Base-by-base conservation (phyloP, 495 filamentous ascomycete genomes). In the Penicilliopsis zonata region DNA sequence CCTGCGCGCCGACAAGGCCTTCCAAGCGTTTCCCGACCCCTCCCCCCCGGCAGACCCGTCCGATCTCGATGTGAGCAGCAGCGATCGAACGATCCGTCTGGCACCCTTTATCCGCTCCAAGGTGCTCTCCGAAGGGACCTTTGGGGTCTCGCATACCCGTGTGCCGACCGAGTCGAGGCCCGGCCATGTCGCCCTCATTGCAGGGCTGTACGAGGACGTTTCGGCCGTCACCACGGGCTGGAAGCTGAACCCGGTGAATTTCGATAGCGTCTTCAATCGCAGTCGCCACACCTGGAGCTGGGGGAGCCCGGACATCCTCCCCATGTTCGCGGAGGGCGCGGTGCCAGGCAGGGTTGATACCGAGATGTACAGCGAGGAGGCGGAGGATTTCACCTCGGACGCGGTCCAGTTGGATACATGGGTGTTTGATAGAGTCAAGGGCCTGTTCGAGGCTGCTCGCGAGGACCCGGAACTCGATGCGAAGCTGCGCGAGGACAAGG, bases 161-260 rank as follows among this genome's bases (percentile, higher is more conserved):
- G 86, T 99, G 3, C 92, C 92, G 8, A 99, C 92, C 28, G 92
- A 99, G 57, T 99, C 92, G 10, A 73, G 92, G 19, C 92, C 92
- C 0, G 92, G 92, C 18, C 92, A 99, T 69, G 92, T 99, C 40
- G 92, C 92, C 13, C 70, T 99, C 29, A 99, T 99, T 46, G 92
- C 92, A 13, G 92, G 92, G 10, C 63, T 99, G 29, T 99, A 99
- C 50, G 92, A 99, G 53, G 92, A 99, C 65, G 92, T 99, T 4
- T 95, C 88, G 25, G 79, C 92, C 2, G 92, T 99, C 13, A 94
- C 80, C 19, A 99, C 92, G 6, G 92, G 92, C 9, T 99, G 92
- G 92, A 96, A 96, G 56, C 57, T 95, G 46, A 99, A 99, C 50
- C 90, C 92, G 0, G 92, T 99, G 40, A 83, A 95, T 50, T 99